Evolutionary conservation across 2,329 filamentous ascomycete genomes (phyloP).

Genomic region (Aspergillus sp.): DNA sequence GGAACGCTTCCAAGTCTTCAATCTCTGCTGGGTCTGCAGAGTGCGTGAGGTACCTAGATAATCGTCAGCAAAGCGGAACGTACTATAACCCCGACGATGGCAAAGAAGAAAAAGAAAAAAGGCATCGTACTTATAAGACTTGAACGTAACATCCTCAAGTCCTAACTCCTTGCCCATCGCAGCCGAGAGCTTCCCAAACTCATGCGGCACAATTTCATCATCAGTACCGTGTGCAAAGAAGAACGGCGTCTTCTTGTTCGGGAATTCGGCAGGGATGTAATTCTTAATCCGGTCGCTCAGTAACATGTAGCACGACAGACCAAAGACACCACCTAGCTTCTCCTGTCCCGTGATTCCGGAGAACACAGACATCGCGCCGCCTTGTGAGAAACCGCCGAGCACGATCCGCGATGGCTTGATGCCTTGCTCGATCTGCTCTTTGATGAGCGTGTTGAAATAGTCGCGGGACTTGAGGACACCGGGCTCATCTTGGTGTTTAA

Average conservation of each 20-base stretch:
- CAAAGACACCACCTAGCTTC: constrained; percentile 85
- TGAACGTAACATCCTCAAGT: constrained; percentile 68
- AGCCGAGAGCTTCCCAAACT: constrained; percentile 67
- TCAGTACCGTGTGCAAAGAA: constrained; percentile 85
- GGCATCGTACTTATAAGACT: constrained; percentile 66
- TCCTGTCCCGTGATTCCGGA: constrained; percentile 70
- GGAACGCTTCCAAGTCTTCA: constrained; percentile 71
- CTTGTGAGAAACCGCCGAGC: constrained; percentile 67
- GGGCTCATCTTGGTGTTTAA: constrained; percentile 52
- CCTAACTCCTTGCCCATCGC: constrained; percentile 68
- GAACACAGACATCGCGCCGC: constrained; percentile 83
- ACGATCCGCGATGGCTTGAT: constrained; percentile 82
- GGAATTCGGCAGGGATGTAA: constrained; percentile 53
- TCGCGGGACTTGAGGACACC: constrained; percentile 73
- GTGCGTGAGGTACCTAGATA: constrained; percentile 66
- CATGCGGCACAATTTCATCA: constrained; percentile 70
- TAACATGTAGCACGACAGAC: constrained; percentile 77
- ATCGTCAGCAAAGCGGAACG: constrained; percentile 9
- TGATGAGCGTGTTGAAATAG: constrained; percentile 77
- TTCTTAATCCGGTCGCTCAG: constrained; percentile 65
- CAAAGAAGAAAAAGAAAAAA: not conserved
- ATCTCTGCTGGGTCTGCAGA: constrained; percentile 76
- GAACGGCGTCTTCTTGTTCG: constrained; percentile 75
- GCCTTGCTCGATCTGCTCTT: constrained; percentile 74
- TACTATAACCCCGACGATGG: not conserved